phyloP scores from a whole-genome alignment of 2,329 filamentous ascomycete species.

The Aspergillus sp. region DNA sequence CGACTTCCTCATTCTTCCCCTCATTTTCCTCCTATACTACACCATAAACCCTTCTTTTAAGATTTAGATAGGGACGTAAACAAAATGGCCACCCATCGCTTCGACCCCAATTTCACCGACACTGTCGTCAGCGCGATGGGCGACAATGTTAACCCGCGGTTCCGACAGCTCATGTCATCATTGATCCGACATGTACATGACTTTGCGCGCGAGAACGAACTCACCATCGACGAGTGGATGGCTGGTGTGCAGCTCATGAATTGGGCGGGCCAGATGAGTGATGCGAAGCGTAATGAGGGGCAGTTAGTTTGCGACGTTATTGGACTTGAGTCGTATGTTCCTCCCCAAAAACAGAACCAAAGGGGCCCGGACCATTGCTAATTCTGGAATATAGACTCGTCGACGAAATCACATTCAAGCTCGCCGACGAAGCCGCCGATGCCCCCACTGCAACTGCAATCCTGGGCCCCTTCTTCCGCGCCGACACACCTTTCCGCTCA shows the following conservation, averaged over 20 bases:
- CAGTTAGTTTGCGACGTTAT: slow-evolving; percentile 61
- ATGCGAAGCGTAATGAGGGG: slow-evolving; percentile 62
- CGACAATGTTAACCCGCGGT: slow-evolving; percentile 67
- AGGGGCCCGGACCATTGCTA: no score
- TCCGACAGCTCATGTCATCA: slow-evolving; percentile 60
- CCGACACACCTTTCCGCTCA: slow-evolving; percentile 67
- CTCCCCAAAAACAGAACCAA: background rate
- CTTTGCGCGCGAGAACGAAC: slow-evolving; percentile 58
- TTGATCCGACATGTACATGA: slow-evolving; percentile 59
- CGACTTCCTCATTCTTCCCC: background rate
- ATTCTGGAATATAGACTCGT: slow-evolving; percentile 52
- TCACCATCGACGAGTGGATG: slow-evolving; percentile 62
- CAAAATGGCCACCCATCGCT: slow-evolving; percentile 28
- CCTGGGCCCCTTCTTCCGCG: slow-evolving; percentile 80
- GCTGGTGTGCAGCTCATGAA: slow-evolving; percentile 59
- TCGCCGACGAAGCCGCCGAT: slow-evolving; percentile 53
- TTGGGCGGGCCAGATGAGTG: slow-evolving; percentile 63
- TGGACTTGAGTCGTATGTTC: slow-evolving; percentile 55
- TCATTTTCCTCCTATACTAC: background rate
- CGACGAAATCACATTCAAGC: slow-evolving; percentile 76
- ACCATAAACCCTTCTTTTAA: background rate
- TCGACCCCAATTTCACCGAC: slow-evolving; percentile 59
- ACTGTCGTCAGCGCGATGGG: slow-evolving; percentile 50
- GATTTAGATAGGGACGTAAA: background rate
- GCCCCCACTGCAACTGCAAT: slow-evolving; percentile 73